These are phyloP conservation scores for Trametes hirsuta DNA, from an alignment of 1,284 basidiomycete species.

Conservation along the genomic window DNA sequence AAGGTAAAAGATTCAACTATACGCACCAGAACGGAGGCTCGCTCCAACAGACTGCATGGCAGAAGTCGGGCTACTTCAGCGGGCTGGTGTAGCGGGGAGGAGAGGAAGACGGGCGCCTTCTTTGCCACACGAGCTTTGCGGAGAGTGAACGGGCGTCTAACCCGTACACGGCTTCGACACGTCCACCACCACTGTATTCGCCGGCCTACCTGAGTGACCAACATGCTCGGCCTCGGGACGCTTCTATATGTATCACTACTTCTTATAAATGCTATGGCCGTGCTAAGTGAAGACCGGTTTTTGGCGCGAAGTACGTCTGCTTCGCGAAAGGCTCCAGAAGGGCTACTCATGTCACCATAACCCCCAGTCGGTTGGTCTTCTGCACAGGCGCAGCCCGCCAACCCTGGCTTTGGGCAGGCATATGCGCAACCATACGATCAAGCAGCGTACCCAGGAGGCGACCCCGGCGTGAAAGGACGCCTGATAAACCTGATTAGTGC, in stretches of 20 bases:
- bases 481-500: conserved; percentile 92
- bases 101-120: conserved; percentile 10
- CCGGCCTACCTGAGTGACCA: conserved; percentile 22
- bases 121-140: conserved; percentile 11
- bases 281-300: conserved; percentile 95
- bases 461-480: conserved; percentile 81
- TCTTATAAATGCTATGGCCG: conserved; percentile 91
- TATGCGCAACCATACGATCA: conserved; percentile 77
- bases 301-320: conserved; percentile 81
- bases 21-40: conserved; percentile 31
- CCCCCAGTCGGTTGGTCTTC: conserved; percentile 91
- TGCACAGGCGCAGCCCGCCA: conserved; percentile 56
- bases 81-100: conserved; percentile 17
- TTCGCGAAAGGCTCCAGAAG: background rate
- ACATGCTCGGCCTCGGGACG: conserved; percentile 60
- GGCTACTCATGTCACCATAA: conserved; percentile 10
- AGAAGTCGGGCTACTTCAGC: conserved; percentile 9
- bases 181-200: conserved; percentile 19
- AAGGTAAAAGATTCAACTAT: background rate
- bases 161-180: conserved; percentile 19
- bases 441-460: conserved; percentile 58
- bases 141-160: conserved; percentile 3
- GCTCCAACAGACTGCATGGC: conserved; percentile 40
- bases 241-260: conserved; percentile 79
- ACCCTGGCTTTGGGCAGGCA: conserved; percentile 60